Base-by-base conservation (phyloP, 208 protist genomes). In the Tetramitus jugosus region DNA sequence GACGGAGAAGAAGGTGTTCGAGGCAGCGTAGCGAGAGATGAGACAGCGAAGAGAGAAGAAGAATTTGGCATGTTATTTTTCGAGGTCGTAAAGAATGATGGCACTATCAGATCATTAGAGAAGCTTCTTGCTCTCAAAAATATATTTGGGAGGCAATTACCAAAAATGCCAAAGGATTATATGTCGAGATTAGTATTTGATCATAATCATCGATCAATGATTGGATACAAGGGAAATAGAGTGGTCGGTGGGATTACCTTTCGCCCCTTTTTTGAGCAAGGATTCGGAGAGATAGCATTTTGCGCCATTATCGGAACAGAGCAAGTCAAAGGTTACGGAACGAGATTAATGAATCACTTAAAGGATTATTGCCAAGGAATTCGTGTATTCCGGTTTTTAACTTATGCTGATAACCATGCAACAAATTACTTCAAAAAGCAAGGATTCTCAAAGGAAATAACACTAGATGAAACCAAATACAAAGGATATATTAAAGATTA, bases 401-500 rank as follows among this genome's bases (percentile, higher is more conserved):
- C 82, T 1, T 84, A 84, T 69, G 82, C 82, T 14, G 82, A 84
- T 67, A 81, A 84, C 53, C 74, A 60, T 49, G 82, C 82, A 14
- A 76, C 75, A 33, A 81, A 74, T 46, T 84, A 78, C 46, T 84
- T 84, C 26, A 75, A 69, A 33, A 83, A 84, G 60, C 81, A 82
- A 69, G 80, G 81, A 40, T 84, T 84, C 40, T 49, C 81, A 29
- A 53, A 64, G 7, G 35, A 78, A 17, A 77, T 84, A 8, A 79
- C 43, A 40, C 40, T 81, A 23, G 40, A 60, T 2, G 42, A 64
- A 2, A 56, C 84, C n/a, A 42, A 39, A 42, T 84, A 67, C 37
- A 74, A 53, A 42, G 82, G 82, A 23, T 81, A 68, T 31, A 61
- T 84, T n/a, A 84, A 84, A 29, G 82, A 84, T 62, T 84, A 84